Conservation (phyloP, 805 yeast species). For the Yarrowia keelungensis region DNA sequence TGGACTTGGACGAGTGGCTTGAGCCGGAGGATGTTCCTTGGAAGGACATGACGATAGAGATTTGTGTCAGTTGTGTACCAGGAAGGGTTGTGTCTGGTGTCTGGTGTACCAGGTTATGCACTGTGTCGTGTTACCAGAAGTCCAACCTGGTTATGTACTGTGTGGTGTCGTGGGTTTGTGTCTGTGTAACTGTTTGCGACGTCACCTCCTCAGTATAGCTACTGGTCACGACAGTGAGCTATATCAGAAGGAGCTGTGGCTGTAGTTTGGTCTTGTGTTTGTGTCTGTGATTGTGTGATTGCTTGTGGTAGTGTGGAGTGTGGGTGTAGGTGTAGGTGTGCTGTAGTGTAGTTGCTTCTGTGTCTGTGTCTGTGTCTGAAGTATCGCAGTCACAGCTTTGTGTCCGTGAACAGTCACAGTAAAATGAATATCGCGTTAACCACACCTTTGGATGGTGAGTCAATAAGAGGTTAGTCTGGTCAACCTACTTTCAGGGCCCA, state of each 20-base stretch:
- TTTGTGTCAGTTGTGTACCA: not conserved
- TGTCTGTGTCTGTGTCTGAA: not conserved
- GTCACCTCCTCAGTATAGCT: too few relatives aligned
- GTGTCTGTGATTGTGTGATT: not conserved
- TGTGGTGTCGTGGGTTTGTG: too few relatives aligned
- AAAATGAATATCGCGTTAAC: not conserved
- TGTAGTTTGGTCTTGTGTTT: too few relatives aligned
- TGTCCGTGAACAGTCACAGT: not conserved
- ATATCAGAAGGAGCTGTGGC: too few relatives aligned
- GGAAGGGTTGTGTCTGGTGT: too few relatives aligned
- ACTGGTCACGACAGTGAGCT: too few relatives aligned
- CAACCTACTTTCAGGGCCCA: constrained; percentile 30
- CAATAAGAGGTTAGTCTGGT: constrained; percentile 23
- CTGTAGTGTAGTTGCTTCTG: not conserved
- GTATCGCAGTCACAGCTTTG: too few relatives aligned
- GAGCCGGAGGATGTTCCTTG: constrained; percentile 32
- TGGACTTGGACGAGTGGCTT: constrained; percentile 32
- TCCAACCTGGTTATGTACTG: too few relatives aligned
- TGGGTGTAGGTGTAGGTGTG: not conserved
- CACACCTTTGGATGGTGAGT: constrained; percentile 1
- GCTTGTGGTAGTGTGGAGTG: not conserved
- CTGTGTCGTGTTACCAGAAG: too few relatives aligned
- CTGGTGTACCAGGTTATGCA: too few relatives aligned
- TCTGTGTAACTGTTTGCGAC: not conserved
- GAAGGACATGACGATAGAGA: not conserved